Percentiles rank a stretch among this genome's conserved stretches.
phyloP scores from a whole-genome alignment of 108 stramenopile species.

The Cyclotella sp. region DNA sequence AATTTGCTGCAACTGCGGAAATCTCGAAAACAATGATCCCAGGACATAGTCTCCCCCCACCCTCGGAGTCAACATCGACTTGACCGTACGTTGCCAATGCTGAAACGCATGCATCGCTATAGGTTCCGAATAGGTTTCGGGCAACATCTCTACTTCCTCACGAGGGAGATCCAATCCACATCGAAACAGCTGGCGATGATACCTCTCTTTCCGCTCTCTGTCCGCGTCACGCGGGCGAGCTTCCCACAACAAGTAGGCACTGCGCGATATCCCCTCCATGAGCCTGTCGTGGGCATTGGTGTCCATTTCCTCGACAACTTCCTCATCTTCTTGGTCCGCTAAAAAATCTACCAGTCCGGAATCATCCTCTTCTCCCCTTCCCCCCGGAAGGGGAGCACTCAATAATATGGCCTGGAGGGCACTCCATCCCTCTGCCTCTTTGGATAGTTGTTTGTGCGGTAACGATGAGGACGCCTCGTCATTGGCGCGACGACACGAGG shows the following conservation, averaged over 20 bases:
- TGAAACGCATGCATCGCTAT: slow-evolving; percentile 56
- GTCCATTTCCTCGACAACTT: slow-evolving; percentile 17
- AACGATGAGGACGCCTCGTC: slow-evolving; percentile 20
- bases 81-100: slow-evolving; percentile 59
- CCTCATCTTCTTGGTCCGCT: slow-evolving; percentile 2
- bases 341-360: slow-evolving; percentile 20
- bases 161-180: neutral
- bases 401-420: slow-evolving; percentile 62
- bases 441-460: neutral
- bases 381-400: slow-evolving; percentile 81
- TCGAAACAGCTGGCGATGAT: slow-evolving; percentile 17
- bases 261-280: slow-evolving; percentile 45
- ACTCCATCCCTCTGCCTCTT: slow-evolving; percentile 67
- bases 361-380: slow-evolving; percentile 65
- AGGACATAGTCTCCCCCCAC: slow-evolving; percentile 2
- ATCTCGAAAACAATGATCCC: slow-evolving; percentile 31
- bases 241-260: slow-evolving; percentile 76
- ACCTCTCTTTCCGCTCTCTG: slow-evolving; percentile 25
- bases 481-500: slow-evolving; percentile 55
- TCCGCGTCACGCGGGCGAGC: slow-evolving; percentile 36
- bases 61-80: slow-evolving; percentile 21
- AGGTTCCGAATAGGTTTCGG: slow-evolving; percentile 54
- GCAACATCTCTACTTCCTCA: slow-evolving; percentile 18
- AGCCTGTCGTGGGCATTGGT: neutral
- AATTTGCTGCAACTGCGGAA: slow-evolving; percentile 47